Base-by-base conservation (phyloP, 176 grass and related monocot species). In the Themeda triandra region DNA sequence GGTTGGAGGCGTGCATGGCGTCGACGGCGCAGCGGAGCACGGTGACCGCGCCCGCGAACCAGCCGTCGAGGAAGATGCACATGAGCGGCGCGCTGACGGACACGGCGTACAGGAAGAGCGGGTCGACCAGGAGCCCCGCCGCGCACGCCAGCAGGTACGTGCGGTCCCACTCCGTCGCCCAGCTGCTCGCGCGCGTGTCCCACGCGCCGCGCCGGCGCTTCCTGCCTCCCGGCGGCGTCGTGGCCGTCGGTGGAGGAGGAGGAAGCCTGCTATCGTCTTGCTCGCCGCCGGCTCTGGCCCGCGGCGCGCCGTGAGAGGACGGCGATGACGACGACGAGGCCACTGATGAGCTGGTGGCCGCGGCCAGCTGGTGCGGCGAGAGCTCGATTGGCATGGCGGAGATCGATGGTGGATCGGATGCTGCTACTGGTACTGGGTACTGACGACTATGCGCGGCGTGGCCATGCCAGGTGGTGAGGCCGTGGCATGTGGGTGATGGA, bases 31-130 rank as follows among this genome's bases (percentile, higher is more conserved):
- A 94, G 28, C 95, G 88, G 39, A 98, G 88, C 37, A 77, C 87
- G 31, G 95, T 98, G 64, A 98, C 95, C 54, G 88, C 44, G 68
- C 85, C 83, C 7, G 84, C 84, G 74, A 98, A 89, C 95, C 92
- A 93, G 30, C 71, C 90, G 88, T 98, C 95, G 66, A 98, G 72
- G 91, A 95, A 98, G 73, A 98, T 71, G 82, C 95, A 98, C 88
- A 91, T 94, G 71, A 91, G 81, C 4, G 88, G 59, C 21, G 74
- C 82, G 79, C 92, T 98, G 19, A 95, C 18, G 64, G 80, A 95
- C 3, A 91, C 66, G 13, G 91, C 68, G 82, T 98, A 98, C 17
- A 98, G 85, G 80, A 95, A 98, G 41, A 98, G 87, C n/a, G 95
- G 92, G 81, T 98, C 95, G 0, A 98, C 85, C 73, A 98, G 23